Evolutionary conservation across 768 basidiomycete genomes (phyloP), one percentile per base, ranked within the genome.

Genomic region (Sarcomyxa edulis): DNA sequence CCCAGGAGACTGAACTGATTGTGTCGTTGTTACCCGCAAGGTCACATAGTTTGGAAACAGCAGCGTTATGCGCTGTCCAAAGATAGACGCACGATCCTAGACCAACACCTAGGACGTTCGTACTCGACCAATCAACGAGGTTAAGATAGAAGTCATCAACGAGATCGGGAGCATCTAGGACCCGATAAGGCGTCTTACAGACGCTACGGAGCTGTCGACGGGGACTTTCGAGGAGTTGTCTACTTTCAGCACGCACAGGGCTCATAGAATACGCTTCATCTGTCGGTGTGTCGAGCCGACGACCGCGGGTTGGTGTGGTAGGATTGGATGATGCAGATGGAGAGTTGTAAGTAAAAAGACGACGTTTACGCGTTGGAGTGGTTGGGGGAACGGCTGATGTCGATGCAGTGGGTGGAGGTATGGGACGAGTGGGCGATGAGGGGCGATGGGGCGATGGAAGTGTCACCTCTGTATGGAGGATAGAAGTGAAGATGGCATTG

Each of bases 131-230:
- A 46, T 97, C 94, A 16, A 98, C 93, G 8, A 98, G 73, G 54
- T 98, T 98, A 46, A 99, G 83, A 54, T 99, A 98, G 60, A 97
- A 99, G 59, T 99, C 95, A 56, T 98, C 95, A 20, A 92, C 91
- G 9, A 99, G 78, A 39, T 98, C 94, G 0, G 95, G 96, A 6
- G 95, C 95, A 55, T 99, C 95, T 23, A 98, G 75, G 1, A 97
- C 95, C 42, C 96, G 81, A 66, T 95, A 98, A 2, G 95, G 95
- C 0, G 94, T 96, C 59, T 95, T 93, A 65, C 84, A 84, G 2
- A 97, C 86, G 42, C 71, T 81, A 30, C 95, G 78, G 6, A 88
- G 75, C 42, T 82, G 72, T 35, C 88, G 79, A 20, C 88, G 72
- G 0, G 94, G 92, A 39, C 83, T 87, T 46, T 93, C 79, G 31